Evolutionary conservation across 2,329 filamentous ascomycete species (phyloP), one percentile per base, ranked within the genome.

Genomic region (Fusarium lateritium): DNA sequence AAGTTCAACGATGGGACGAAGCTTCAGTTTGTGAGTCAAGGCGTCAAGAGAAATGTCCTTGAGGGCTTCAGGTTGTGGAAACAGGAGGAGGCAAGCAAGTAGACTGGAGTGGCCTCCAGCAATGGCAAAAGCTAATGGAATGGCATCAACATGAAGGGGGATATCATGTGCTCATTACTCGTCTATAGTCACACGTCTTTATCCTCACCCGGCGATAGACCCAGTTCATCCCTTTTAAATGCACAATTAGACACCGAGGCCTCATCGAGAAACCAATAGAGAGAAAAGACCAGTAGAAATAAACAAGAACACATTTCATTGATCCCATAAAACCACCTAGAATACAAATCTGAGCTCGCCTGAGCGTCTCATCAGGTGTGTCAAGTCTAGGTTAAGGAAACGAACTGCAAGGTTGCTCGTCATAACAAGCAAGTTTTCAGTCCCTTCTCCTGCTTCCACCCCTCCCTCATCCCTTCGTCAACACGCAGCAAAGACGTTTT

Each of bases 1-100:
- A 68, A 44, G 62, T 73, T 75, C 14, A 70, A 60, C 26, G 73
- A 76, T 19, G 72, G 76, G 9, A 69, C 65, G 47, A 65, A 67
- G 38, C 55, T 82, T 28, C 72, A 75, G 14, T 75, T 81, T 59
- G 76, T 77, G 45, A 79, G 75, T 54, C 73, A 74, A 43, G 75
- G 75, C 17, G 76, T 78, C 44, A 74, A 69, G 67, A 72, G 72
- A 36, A 64, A 71, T 11, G 62, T 81, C 2, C 49, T 81, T 26
- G 75, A 80, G 19, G 78, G 74, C 6, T 81, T 81, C 55, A 67
- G 77, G 5, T 44, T 76, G 10, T 69, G 66, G 66, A 66, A 51
- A 42, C 56, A 73, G 50, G 62, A 70, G 21, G 17, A 43, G 36
- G 17, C 33, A 24, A 47, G 15, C 13, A 45, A 47, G 26, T 45